phyloP scores from a whole-genome alignment of 2,329 filamentous ascomycete genomes.

The Sporothrix brunneoviolacea region DNA sequence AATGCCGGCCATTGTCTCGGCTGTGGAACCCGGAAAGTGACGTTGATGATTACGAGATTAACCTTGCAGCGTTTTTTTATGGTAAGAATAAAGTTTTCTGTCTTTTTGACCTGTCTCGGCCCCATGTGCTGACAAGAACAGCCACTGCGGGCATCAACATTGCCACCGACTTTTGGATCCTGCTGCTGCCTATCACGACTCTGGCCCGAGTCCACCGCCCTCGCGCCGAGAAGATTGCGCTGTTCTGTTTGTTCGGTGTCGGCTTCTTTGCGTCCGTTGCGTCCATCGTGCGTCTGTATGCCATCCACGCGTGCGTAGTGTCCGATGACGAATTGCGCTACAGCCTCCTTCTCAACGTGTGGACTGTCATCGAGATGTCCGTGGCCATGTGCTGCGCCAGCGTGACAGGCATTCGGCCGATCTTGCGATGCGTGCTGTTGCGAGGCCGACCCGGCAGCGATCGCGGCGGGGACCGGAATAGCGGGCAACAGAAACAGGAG shows the following conservation, averaged over 20 bases:
- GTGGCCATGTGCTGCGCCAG: conserved; percentile 43
- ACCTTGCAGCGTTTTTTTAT: neutral
- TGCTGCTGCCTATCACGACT: conserved; percentile 37
- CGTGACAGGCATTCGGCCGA: conserved; percentile 43
- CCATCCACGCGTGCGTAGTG: conserved; percentile 32
- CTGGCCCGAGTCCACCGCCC: conserved; percentile 41
- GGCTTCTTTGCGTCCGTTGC: conserved; percentile 32
- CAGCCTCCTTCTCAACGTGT: conserved; percentile 32
- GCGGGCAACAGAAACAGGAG: no score
- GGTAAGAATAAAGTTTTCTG: no score
- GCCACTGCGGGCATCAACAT: conserved; percentile 32
- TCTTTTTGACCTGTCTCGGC: no score
- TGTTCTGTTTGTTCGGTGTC: conserved; percentile 38
- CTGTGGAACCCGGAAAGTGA: conserved; percentile 35
- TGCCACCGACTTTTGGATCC: conserved; percentile 39
- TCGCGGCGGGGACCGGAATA: no score
- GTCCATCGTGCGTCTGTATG: conserved; percentile 34
- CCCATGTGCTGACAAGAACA: no score
- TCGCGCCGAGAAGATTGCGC: conserved; percentile 41
- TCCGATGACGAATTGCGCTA: conserved; percentile 31
- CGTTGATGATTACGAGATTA: conserved; percentile 22
- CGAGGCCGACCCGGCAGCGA: no score
- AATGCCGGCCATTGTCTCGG: conserved; percentile 36
- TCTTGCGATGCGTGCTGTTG: no score
- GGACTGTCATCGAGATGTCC: conserved; percentile 44